Percentiles rank a stretch among this genome's conserved stretches.
Conservation (phyloP, 2,329 filamentous ascomycete genomes). For the Fusarium palustre region DNA sequence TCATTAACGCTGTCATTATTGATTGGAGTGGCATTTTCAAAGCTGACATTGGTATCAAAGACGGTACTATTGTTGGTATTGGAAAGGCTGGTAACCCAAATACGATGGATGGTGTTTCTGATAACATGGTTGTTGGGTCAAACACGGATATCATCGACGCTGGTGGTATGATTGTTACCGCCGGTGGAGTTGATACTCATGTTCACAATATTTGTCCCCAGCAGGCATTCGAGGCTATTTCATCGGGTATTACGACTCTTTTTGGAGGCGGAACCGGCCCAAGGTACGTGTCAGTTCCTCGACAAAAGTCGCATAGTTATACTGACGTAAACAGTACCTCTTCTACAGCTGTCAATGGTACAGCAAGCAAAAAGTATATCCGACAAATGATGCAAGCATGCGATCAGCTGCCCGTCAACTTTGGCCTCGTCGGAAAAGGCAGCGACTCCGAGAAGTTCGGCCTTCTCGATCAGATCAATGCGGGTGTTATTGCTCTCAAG, state of each 20-base stretch:
- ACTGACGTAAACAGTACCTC: neutral
- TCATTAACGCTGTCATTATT: neutral
- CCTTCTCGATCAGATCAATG: neutral
- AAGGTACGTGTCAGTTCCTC: neutral
- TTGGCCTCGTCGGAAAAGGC: neutral
- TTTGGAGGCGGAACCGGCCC: neutral
- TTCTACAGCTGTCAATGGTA: neutral
- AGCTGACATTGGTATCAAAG: neutral
- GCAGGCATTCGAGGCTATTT: neutral
- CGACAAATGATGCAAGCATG: neutral
- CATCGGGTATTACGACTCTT: neutral
- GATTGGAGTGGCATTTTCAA: neutral
- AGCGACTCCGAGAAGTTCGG: neutral
- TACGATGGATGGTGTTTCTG: neutral
- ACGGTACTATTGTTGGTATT: neutral
- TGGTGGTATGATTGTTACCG: neutral
- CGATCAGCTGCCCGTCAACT: neutral
- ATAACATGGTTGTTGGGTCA: neutral
- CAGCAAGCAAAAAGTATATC: neutral
- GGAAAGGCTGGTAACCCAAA: neutral
- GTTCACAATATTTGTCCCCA: neutral
- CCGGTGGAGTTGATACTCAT: neutral
- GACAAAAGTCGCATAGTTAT: accelerated
- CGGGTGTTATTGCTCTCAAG: neutral
- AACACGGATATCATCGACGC: neutral